Percentiles rank a stretch among this genome's conserved stretches.
phyloP scores from a whole-genome alignment of 495 filamentous ascomycete species.

The Penicillium pulvis region DNA sequence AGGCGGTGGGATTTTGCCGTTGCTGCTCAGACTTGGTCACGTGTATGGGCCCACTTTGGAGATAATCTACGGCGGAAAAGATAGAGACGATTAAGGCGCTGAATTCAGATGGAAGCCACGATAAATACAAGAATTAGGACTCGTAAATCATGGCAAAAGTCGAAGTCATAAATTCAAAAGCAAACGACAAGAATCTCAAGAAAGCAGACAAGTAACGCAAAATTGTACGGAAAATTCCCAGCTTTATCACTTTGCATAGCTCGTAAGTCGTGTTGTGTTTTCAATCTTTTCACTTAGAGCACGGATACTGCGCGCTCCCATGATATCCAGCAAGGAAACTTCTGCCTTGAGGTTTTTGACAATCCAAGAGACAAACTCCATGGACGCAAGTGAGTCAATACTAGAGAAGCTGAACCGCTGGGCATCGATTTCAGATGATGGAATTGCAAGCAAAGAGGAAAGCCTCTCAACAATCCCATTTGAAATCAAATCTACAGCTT shows the following conservation, averaged over 20 bases:
- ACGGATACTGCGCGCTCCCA: constrained; percentile 31
- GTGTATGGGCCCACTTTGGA: not conserved
- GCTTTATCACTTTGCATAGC: not conserved
- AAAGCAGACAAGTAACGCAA: not conserved
- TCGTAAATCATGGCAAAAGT: not conserved
- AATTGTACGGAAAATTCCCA: not conserved
- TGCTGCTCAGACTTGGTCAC: not conserved
- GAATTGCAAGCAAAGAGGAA: constrained; percentile 31
- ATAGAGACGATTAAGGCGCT: no score
- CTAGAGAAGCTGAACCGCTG: constrained; percentile 34
- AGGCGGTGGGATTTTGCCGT: constrained; percentile 29
- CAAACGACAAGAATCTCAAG: not conserved
- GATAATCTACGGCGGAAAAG: not conserved
- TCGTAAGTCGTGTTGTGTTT: constrained; percentile 1
- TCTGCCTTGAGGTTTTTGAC: constrained; percentile 38
- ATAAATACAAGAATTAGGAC: not conserved
- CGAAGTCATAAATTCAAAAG: not conserved
- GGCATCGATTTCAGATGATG: constrained; percentile 43
- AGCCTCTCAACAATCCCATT: constrained; percentile 29
- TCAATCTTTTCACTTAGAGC: constrained; percentile 30
- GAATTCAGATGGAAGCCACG: not conserved
- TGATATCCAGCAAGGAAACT: constrained; percentile 42
- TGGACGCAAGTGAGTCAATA: constrained; percentile 49
- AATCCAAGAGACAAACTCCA: constrained; percentile 52
- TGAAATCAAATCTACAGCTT: constrained; percentile 23